Base-by-base conservation (phyloP, 441 rosid species). In the Corymbia calophylla region DNA sequence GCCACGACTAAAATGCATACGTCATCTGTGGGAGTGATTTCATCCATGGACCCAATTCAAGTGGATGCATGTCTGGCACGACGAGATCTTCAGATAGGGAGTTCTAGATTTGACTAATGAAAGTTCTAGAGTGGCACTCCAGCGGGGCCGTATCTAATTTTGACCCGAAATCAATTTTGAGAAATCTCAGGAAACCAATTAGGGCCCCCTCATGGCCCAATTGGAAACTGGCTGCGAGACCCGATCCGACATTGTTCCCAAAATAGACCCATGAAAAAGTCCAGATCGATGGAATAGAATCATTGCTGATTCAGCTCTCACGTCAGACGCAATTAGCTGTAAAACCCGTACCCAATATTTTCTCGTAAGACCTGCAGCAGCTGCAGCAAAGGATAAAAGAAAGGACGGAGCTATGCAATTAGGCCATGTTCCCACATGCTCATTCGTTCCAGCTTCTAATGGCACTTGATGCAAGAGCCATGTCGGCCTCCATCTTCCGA, bases 281-380 rank as follows among this genome's bases (percentile, higher is more conserved):
- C 51, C 51, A 7, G n/a, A 77, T 35, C 7, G 48, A 39, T 6
- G 3, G 18, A 23, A 23, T 12, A 23, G 18, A 77, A 39, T 77
- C 17, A 3, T 3, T 39, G 39, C 51, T 0, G 6, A 44, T 39
- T 0, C 9, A 77, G 84, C 48, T 23, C 6, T 3, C 5, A 39
- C 6, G 51, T 11, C n/a, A 2, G 51, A 39, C 12, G 84, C 18
- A 21, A 77, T 23, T 11, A 23, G n/a, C 51, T 77, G 51, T 7
- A 23, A 39, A 77, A 23, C 51, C 84, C 0, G 44, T 39, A 39
- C 44, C 44, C 44, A 39, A 39, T 39, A 39, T 39, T 39, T 39
- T 39, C 44, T 39, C 44, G 44, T 5, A 39, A 39, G 44, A 39
- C 44, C 44, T 39, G 44, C 44, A 39, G 64, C 64, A 0, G 64